Base-by-base conservation (phyloP, 169 alveolate genomes). In the Haemoproteus tartakovskyi region DNA sequence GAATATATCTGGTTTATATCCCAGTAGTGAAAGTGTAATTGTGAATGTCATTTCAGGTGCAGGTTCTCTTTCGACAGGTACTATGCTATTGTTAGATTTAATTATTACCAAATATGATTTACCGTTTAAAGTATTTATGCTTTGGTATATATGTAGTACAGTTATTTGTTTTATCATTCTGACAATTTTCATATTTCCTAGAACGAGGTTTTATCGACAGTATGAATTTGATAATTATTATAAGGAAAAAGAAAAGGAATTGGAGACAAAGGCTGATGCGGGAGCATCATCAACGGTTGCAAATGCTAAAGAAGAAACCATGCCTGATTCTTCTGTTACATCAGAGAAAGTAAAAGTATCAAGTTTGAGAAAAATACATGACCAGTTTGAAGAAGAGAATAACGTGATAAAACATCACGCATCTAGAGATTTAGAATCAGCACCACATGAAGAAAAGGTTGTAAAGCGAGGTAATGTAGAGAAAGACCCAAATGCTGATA, bases 41-140 rank as follows among this genome's bases (percentile, higher is more conserved):
- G 85, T 87, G 0, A 62, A 86, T 52, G 59, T 85, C 12, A 56
- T 85, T 21, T 57, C 88, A 2, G 74, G 88, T 38, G 74, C 88
- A 2, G 85, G 79, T 2, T 85, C 90, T 0, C 57, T 70, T 26
- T 79, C 88, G 2, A 56, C 85, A 11, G 78, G 80, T 22, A 41
- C 80, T 1, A 79, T 87, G 83, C 57, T 79, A 5, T 36, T 85
- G 1, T 21, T 85, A 16, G 80, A 85, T 38, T 57, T 48, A n/a
- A 12, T 79, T 18, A 52, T 85, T 33, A 56, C 19, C 12, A 37
- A 62, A 2, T n/a, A 30, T 2, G 4, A 60, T 22, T 16, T 85
- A 12, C 33, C 27, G 22, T 62, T 85, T 29, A 29, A 67, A 14
- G 26, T 70, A 0, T 59, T 62, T 36, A 79, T 85, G 87, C 3